Evolutionary conservation across 1,284 basidiomycete species (phyloP).

Genomic region (Jaminaea rosea): DNA sequence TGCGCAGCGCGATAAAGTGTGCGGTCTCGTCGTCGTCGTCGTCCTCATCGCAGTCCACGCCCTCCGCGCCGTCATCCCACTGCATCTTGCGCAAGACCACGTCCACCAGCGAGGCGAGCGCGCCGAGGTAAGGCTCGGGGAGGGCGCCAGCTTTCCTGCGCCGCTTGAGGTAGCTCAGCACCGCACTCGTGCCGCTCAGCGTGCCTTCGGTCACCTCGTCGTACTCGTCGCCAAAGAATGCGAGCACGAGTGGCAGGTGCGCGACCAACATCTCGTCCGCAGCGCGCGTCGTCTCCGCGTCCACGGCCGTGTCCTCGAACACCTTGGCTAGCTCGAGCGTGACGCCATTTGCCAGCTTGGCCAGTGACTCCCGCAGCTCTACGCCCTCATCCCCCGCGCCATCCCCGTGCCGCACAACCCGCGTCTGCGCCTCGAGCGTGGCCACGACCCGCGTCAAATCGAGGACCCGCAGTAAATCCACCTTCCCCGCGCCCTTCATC

Average conservation of each 20-base stretch:
- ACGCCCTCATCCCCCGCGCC: constrained; percentile 55
- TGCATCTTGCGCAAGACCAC: constrained; percentile 68
- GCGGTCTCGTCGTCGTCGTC: constrained; percentile 50
- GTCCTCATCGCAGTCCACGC: constrained; percentile 67
- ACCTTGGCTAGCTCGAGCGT: constrained; percentile 79
- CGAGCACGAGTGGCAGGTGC: constrained; percentile 70
- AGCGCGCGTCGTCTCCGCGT: constrained; percentile 58
- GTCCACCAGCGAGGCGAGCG: constrained; percentile 65
- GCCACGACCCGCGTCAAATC: constrained; percentile 51
- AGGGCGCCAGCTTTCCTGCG: constrained; percentile 14
- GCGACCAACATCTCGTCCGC: constrained; percentile 63
- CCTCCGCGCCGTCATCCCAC: constrained; percentile 60
- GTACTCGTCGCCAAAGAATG: constrained; percentile 78
- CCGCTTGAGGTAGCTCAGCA: constrained; percentile 40
- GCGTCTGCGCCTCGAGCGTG: constrained; percentile 30
- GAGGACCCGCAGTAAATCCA: constrained; percentile 81
- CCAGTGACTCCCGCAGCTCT: constrained; percentile 81
- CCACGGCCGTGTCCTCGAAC: constrained; percentile 55
- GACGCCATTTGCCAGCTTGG: constrained; percentile 70
- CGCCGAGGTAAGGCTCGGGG: not conserved
- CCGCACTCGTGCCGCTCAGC: constrained; percentile 28
- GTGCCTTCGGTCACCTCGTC: constrained; percentile 41
- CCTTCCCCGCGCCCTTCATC: constrained; percentile 80
- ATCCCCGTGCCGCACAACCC: no score
- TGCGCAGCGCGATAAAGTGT: constrained; percentile 76